A percentile compares a stretch with the other conserved stretches of the same genome.
phyloP scores from a whole-genome alignment of 805 yeast species.

The Brettanomyces anomalus region DNA sequence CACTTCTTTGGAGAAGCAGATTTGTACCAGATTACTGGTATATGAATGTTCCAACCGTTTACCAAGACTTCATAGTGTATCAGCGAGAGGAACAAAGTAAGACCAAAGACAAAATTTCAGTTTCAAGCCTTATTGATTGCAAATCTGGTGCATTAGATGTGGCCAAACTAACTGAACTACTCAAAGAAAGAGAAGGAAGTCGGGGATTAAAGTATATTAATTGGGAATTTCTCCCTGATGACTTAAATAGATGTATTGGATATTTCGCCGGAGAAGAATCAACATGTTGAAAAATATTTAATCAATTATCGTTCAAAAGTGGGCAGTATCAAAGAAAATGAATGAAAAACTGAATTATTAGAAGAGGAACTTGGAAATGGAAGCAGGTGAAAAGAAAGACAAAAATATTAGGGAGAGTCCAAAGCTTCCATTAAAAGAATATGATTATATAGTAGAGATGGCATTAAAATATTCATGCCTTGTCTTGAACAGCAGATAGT shows the following conservation, averaged over 20 bases:
- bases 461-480: no score
- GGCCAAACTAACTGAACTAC: slow-evolving; percentile 2
- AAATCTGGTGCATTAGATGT: slow-evolving; percentile 12
- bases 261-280: no score
- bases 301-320: no score
- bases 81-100: not conserved
- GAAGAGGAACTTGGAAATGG: no score
- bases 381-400: no score
- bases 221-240: slow-evolving; percentile 7
- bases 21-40: slow-evolving; percentile 39
- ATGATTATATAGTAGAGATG: no score
- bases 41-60: slow-evolving; percentile 30
- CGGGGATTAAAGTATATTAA: slow-evolving; percentile 3
- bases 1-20: slow-evolving; percentile 47
- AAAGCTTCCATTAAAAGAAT: no score
- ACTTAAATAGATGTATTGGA: slow-evolving; percentile 1
- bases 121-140: slow-evolving; percentile 13
- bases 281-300: no score
- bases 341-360: no score
- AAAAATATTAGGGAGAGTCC: no score
- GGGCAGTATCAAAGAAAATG: no score
- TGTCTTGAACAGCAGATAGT: no score
- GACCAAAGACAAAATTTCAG: not conserved
- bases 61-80: slow-evolving; percentile 11
- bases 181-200: not conserved